Conservation (phyloP, 192 early-diverging fungal species). For the Fimicolochytrium jonesii region DNA sequence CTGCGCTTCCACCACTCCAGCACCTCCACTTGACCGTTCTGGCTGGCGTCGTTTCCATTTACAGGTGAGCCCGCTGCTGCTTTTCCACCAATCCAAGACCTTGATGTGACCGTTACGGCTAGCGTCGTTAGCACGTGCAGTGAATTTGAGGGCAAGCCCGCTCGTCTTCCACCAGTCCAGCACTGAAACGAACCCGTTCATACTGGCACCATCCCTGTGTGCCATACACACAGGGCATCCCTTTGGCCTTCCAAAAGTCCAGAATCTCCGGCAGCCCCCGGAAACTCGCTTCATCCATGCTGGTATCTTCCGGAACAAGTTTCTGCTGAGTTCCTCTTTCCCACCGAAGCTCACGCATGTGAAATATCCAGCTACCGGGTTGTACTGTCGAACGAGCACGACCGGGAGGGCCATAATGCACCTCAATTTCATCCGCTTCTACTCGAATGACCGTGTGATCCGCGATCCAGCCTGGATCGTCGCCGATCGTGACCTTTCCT, state of each 20-base stretch:
- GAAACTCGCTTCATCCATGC: background rate
- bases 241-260: background rate
- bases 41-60: background rate
- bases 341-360: background rate
- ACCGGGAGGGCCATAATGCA: too few species aligned
- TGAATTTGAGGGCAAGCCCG: too few species aligned
- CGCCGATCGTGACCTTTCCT: too few species aligned
- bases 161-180: constrained; percentile 14
- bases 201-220: background rate
- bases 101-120: background rate
- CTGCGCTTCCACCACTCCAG: constrained; percentile 13
- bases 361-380: too few species aligned
- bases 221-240: background rate
- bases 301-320: background rate
- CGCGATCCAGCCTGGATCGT: too few species aligned
- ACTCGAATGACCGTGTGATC: too few species aligned
- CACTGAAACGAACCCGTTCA: background rate
- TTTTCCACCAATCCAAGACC: constrained; percentile 15
- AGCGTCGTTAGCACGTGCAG: too few species aligned
- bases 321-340: background rate
- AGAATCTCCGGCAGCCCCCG: background rate
- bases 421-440: too few species aligned
- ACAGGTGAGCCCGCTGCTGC: background rate
- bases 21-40: background rate
- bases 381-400: too few species aligned